These are phyloP conservation scores for Solanum habrochaites DNA, from an alignment of 257 asterid genomes.

Conservation along the genomic window DNA sequence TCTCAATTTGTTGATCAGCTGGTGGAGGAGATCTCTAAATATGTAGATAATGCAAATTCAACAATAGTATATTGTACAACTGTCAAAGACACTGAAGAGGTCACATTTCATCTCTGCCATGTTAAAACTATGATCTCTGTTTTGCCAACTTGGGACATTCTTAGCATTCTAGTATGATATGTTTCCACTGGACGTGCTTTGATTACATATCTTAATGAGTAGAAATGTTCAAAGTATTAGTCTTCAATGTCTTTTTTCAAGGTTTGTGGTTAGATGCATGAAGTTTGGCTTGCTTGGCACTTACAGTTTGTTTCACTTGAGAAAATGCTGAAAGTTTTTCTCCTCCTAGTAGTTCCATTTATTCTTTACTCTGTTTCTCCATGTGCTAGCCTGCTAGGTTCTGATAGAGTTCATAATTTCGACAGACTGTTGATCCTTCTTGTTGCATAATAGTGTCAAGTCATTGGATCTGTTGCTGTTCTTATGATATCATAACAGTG, in stretches of 20 bases:
- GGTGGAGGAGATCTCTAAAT: conserved; percentile 45
- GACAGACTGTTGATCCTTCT: background rate
- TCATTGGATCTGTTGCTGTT: background rate
- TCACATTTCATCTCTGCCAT: conserved; percentile 10
- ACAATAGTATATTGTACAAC: conserved; percentile 80
- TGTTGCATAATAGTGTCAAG: background rate
- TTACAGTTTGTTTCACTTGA: background rate
- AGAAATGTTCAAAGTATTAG: background rate
- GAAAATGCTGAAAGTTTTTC: background rate
- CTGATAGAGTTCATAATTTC: background rate
- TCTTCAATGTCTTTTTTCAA: background rate
- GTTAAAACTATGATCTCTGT: background rate
- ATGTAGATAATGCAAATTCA: conserved; percentile 43
- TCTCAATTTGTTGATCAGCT: conserved; percentile 47
- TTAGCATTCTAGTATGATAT: background rate
- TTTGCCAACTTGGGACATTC: background rate
- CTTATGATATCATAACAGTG: background rate
- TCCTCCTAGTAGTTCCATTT: background rate
- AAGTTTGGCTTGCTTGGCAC: background rate
- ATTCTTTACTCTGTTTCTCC: background rate
- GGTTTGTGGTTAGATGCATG: background rate
- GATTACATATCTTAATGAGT: background rate
- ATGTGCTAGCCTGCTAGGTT: background rate
- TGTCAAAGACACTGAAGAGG: conserved; percentile 84
- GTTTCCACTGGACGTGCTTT: background rate